phyloP scores from a whole-genome alignment of 768 basidiomycete genomes.

The Boletus pseudopeckii region DNA sequence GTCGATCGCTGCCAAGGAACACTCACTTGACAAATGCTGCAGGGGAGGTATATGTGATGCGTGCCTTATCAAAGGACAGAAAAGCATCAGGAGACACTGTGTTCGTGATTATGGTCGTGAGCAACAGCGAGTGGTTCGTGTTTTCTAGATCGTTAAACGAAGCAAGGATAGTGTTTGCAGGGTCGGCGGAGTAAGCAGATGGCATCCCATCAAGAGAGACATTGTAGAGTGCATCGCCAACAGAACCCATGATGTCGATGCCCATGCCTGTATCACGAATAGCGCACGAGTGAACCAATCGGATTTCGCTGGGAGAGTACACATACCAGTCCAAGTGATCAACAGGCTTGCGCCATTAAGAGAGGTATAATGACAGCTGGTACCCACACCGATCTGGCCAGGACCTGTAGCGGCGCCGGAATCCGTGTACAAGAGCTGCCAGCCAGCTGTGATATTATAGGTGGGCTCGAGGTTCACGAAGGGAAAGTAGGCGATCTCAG shows the following conservation, averaged over 20 bases:
- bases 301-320: not conserved
- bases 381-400: slow-evolving; percentile 50
- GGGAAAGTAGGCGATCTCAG: slow-evolving; percentile 58
- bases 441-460: slow-evolving; percentile 52
- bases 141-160: slow-evolving; percentile 46
- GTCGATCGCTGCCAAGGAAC: slow-evolving; percentile 4
- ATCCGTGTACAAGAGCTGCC: slow-evolving; percentile 59
- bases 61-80: slow-evolving; percentile 56
- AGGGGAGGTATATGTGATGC: slow-evolving; percentile 42
- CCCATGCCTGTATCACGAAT: slow-evolving; percentile 50
- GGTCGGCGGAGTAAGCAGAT: slow-evolving; percentile 23
- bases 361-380: slow-evolving; percentile 61
- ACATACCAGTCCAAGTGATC: slow-evolving; percentile 62
- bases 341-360: slow-evolving; percentile 53
- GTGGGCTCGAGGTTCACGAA: slow-evolving; percentile 52
- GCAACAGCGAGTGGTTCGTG: slow-evolving; percentile 50
- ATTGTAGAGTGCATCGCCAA: slow-evolving; percentile 41
- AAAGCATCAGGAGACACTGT: slow-evolving; percentile 33
- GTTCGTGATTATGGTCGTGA: slow-evolving; percentile 45
- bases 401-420: slow-evolving; percentile 45
- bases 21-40: slow-evolving; percentile 35
- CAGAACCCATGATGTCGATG: slow-evolving; percentile 56
- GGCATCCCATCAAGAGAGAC: slow-evolving; percentile 50
- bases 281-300: slow-evolving; percentile 4
- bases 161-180: slow-evolving; percentile 43